A percentile compares a stretch with the other conserved stretches of the same genome.
phyloP scores from a whole-genome alignment of 2,329 filamentous ascomycete genomes.

The Colletotrichum lini region DNA sequence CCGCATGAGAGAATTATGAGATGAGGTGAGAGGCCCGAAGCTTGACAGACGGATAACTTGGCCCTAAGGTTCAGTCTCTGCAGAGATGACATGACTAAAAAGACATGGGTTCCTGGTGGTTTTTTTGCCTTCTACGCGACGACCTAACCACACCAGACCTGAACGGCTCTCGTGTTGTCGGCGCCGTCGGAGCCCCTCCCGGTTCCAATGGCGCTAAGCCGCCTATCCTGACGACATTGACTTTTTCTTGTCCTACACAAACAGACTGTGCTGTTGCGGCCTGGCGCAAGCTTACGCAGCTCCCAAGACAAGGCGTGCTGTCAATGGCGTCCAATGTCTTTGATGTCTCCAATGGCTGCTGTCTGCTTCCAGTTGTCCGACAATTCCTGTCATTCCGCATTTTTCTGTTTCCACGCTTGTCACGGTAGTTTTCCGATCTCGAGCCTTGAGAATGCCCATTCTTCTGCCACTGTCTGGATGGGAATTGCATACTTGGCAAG shows the following conservation, averaged over 20 bases:
- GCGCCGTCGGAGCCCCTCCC: constrained; percentile 35
- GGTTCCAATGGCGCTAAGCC: constrained; percentile 33
- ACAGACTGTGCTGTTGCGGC: background rate
- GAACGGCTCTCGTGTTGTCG: constrained; percentile 5
- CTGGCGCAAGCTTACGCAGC: constrained; percentile 37
- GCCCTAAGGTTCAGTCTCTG: too few species aligned
- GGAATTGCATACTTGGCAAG: constrained; percentile 14
- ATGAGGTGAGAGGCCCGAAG: background rate
- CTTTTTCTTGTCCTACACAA: constrained; percentile 2
- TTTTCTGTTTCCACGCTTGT: background rate
- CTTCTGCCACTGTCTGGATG: background rate
- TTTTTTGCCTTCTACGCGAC: background rate
- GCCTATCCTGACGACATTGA: constrained; percentile 43
- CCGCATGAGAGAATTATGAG: background rate
- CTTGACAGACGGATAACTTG: background rate
- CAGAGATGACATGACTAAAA: background rate
- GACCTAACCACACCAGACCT: background rate
- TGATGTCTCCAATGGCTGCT: background rate
- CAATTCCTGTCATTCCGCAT: constrained; percentile 16
- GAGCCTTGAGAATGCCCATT: constrained; percentile 17
- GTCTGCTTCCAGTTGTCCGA: background rate
- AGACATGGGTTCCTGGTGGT: background rate
- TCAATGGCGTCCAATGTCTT: constrained; percentile 22
- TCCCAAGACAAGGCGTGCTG: constrained; percentile 36
- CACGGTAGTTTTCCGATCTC: background rate